A percentile compares a stretch with the other conserved stretches of the same genome.
These are phyloP conservation scores for Clohesyomyces aquaticus DNA, from an alignment of 495 filamentous ascomycete species.

Conservation along the genomic window DNA sequence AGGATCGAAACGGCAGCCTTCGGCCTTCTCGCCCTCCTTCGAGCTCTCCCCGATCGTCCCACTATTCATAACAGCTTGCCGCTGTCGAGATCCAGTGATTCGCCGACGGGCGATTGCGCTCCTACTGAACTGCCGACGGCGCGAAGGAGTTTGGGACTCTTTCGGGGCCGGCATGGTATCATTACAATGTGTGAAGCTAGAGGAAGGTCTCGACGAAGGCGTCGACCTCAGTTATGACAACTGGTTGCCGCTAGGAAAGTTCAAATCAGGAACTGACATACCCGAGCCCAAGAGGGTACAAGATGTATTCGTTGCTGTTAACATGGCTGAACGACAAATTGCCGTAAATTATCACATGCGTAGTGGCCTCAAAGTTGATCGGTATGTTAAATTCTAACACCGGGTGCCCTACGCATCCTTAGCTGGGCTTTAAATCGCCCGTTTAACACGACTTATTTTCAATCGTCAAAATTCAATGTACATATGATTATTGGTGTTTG, in stretches of 20 bases:
- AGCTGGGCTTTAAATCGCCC: no score
- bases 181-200: conserved; percentile 27
- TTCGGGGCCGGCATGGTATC: conserved; percentile 37
- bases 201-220: conserved; percentile 33
- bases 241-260: conserved; percentile 23
- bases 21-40: conserved; percentile 40
- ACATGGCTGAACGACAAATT: conserved; percentile 31
- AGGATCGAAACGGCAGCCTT: conserved; percentile 8
- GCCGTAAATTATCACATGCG: conserved; percentile 28
- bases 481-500: no score
- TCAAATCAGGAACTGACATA: conserved; percentile 2
- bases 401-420: neutral
- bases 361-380: conserved; percentile 25
- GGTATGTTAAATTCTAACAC: conserved; percentile 27
- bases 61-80: conserved; percentile 36
- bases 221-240: conserved; percentile 25
- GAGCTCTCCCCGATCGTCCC: conserved; percentile 39
- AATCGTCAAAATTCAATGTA: no score
- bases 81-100: conserved; percentile 36
- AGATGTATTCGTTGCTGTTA: conserved; percentile 29
- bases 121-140: conserved; percentile 30
- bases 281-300: conserved; percentile 25
- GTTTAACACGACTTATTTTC: no score
- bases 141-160: conserved; percentile 39
- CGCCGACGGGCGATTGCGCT: conserved; percentile 35